These are phyloP conservation scores for Prunus dulcis DNA, from an alignment of 306 rosid genomes.

Conservation along the genomic window DNA sequence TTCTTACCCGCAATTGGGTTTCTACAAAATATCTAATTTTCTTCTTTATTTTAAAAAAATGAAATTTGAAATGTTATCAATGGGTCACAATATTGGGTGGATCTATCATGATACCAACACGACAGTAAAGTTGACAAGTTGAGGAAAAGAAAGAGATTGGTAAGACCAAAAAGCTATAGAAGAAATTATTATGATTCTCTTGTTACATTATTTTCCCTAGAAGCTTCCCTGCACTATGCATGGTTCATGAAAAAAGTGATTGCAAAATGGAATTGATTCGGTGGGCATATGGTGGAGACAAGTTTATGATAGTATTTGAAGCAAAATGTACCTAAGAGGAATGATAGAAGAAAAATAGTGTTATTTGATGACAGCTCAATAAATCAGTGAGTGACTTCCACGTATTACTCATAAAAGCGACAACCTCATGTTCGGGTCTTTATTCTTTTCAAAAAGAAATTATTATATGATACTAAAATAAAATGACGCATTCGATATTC, in stretches of 20 bases:
- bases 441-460: rapidly evolving
- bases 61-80: background rate
- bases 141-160: background rate
- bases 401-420: no score
- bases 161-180: background rate
- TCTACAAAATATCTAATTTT: no score
- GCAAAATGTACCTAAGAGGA: no score
- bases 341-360: no score
- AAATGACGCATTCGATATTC: no score
- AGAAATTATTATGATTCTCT: background rate
- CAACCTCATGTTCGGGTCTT: no score
- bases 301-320: background rate
- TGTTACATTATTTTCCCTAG: background rate
- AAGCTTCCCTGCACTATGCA: background rate
- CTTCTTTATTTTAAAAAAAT: background rate
- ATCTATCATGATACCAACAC: background rate
- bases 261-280: background rate
- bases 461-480: no score
- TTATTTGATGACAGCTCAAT: no score
- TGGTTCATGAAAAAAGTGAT: background rate
- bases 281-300: background rate
- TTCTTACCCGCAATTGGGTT: no score
- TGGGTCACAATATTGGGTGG: background rate
- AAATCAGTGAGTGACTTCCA: no score
- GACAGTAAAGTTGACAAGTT: background rate